Base-by-base conservation (phyloP, 768 basidiomycete species). In the Fistulinella prunicolor region DNA sequence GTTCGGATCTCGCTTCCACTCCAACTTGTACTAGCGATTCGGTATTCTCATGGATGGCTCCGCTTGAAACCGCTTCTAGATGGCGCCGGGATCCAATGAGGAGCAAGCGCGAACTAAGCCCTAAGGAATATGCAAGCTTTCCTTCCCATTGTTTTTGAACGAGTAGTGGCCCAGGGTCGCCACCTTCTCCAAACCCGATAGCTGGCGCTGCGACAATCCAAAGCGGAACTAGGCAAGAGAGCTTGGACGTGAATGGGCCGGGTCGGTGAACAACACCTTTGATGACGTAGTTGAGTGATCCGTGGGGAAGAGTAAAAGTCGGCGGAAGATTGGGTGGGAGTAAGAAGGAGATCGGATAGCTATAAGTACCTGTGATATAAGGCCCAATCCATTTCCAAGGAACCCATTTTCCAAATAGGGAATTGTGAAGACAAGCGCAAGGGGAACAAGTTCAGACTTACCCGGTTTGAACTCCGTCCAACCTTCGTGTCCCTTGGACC, bases 381-480 rank as follows among this genome's bases (percentile, higher is more conserved):
- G n/a, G n/a, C n/a, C n/a, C n/a, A 29, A 45, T 20, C 8, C 49
- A 44, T 51, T 48, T 32, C n/a, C n/a, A n/a, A 28, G 19, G 32
- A 8, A 9, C 9, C 3, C 4, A 38, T 44, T 19, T 6, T 44
- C 14, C 45, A 21, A 46, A n/a, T 13, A 8, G n/a, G 26, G 14
- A 39, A 37, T 16, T 9, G 19, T 16, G 36, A 17, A 13, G 43
- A 28, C 9, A 30, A 32, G 13, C 3, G 10, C 36, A 19, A 20
- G 38, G 16, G n/a, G 3, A 21, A 49, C 9, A 6, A 41, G 13
- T 6, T 30, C 6, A 30, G 38, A 67, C 76, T 22, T 41, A 86
- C 94, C 94, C 72, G 87, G 85, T 62, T 84, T 81, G 65, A 96
- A 96, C 68, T 94, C 94, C 61, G 85, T 89, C 89, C 92, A 96